Base-by-base conservation (phyloP, 441 rosid genomes). In the Arabidopsis lyrata region DNA sequence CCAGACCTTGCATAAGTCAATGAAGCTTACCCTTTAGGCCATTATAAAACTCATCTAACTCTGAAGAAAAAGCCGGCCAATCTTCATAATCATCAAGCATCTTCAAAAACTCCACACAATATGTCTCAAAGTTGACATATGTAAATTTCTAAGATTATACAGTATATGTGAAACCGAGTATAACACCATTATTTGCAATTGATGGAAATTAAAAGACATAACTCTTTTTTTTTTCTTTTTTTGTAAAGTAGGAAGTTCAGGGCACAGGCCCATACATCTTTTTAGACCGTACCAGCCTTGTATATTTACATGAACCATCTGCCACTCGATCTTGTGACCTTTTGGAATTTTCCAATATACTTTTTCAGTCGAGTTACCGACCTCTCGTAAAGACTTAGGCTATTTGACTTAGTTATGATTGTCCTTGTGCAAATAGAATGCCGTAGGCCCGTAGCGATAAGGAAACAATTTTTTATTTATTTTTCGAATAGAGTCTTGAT, bases 381-480 rank as follows among this genome's bases (percentile, higher is more conserved):
- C 24, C 24, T 22, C 3, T 22, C 3, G 24, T 22, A 12, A 49
- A 49, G 29, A 49, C 14, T 48, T 48, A 0, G 13, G 2, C 29
- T 48, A 27, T 18, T 18, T 48, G 54, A 49, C 12, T 49, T 49
- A 20, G 55, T 49, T 0, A 10, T 49, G 13, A 49, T 14, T 49
- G 27, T 49, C 55, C 55, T 49, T 49, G n/a, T 49, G 55, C 31
- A 20, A 49, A 49, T 49, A 4, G 27, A 18, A 20, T 49, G 55
- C n/a, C 31, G 27, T 9, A 14, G 31, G 20, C 31, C n/a, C 31
- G 27, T 9, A 14, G 31, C 5, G 2, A 49, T 0, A 0, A 20
- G 29, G 27, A 13, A 49, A 48, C 27, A 18, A 6, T 15, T n/a
- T 6, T n/a, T 45, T n/a, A n/a, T n/a, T 45, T 44, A 5, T 2